These are phyloP conservation scores for Peniophora sp. DNA, from an alignment of 1,284 basidiomycete species.

Conservation along the genomic window DNA sequence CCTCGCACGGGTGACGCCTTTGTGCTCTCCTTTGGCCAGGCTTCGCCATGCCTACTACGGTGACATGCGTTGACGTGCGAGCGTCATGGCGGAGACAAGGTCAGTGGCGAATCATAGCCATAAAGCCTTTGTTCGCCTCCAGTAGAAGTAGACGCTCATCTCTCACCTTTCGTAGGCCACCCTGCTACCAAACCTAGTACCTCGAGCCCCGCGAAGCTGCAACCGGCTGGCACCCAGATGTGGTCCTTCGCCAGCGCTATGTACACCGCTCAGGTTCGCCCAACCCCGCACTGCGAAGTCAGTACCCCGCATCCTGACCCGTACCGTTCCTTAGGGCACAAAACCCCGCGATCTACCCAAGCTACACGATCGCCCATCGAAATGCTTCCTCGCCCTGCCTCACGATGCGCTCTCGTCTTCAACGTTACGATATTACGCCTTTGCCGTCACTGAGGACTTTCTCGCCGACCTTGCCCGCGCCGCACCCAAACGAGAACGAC, in stretches of 20 bases:
- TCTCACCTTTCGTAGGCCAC: too few species aligned
- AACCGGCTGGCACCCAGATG: neutral
- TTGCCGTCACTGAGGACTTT: neutral
- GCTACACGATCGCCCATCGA: neutral
- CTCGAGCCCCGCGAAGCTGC: too few species aligned
- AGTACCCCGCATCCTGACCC: neutral
- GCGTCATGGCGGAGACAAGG: too few species aligned
- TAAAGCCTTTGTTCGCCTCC: too few species aligned
- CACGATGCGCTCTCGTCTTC: neutral
- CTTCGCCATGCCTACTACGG: too few species aligned
- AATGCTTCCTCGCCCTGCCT: neutral
- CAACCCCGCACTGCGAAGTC: neutral
- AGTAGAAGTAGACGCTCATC: too few species aligned
- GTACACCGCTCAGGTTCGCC: neutral
- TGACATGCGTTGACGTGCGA: too few species aligned
- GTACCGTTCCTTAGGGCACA: neutral
- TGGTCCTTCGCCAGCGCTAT: neutral
- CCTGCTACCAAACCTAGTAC: too few species aligned
- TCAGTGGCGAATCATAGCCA: too few species aligned
- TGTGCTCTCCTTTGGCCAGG: too few species aligned
- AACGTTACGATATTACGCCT: neutral
- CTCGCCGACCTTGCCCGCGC: neutral
- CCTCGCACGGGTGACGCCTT: too few species aligned
- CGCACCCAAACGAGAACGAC: neutral
- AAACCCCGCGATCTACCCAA: neutral